Evolutionary conservation across 805 yeast species (phyloP), one percentile per base, ranked within the genome.

Genomic region (Sugiyamaella boreocaroliniensis): DNA sequence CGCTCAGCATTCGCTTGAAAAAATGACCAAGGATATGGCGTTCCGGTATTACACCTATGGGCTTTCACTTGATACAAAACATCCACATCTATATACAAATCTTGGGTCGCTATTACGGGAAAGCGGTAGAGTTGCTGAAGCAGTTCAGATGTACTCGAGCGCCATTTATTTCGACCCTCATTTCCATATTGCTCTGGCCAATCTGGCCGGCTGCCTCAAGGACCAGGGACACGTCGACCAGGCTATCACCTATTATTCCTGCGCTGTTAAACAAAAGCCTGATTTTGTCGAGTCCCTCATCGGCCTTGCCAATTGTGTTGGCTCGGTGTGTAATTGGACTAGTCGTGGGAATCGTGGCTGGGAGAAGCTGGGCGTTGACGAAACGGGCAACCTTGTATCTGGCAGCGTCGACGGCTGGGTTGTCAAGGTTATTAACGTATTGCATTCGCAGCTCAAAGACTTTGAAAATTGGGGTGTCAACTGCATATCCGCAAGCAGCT

Each of bases 81-180:
- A 66, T 45, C 70, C 70, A 2, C 70, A 66, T 52, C 55, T 66
- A 8, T 63, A 65, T 55, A 65, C 70, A 6, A 66, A 66, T 26
- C 55, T 65, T 32, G 70, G 70, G 7, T 64, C 70, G 7, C 55
- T 66, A 2, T 56, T 60, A 19, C 61, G 67, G 12, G 69, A 66
- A 42, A 67, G 64, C 40, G 70, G 70, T 10, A 43, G 58, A 0
- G 46, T 63, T 7, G 40, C 51, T 4, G 63, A 61, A 26, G 68
- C 70, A 11, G 55, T 67, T 12, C 43, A 55, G n/a, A 60, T 64
- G 63, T 66, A 66, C 49, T 55, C 59, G 26, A 53, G 56, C 12
- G 69, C 70, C 1, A 67, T 66, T n/a, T 50, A 58, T 9, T 60
- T 59, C 43, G 67, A 67, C 43, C 59, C 67, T 4, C 54, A 56